Percentiles rank a stretch among this genome's conserved stretches.
These are phyloP conservation scores for Chlamydomonas sp. DNA, from an alignment of 139 green algal genomes.

Conservation along the genomic window DNA sequence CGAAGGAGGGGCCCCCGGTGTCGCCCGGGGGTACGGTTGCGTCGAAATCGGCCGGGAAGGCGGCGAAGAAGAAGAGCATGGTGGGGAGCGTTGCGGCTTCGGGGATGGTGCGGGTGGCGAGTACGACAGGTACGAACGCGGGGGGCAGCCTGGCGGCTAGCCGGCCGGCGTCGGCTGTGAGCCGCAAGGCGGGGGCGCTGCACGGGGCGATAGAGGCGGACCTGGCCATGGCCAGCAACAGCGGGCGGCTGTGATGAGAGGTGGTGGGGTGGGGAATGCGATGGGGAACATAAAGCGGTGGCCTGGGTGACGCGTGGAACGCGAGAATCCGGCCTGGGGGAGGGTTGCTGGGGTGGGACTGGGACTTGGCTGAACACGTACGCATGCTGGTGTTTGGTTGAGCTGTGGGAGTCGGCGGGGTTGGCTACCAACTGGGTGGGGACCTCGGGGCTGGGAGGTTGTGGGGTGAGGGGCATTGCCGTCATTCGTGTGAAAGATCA, in stretches of 20 bases:
- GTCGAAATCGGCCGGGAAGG: background rate
- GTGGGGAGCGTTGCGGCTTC: too few species aligned
- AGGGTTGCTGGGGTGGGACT: too few species aligned
- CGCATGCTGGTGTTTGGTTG: too few species aligned
- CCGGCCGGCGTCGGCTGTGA: conserved; percentile 8
- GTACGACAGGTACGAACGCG: conserved; percentile 5
- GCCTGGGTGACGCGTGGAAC: too few species aligned
- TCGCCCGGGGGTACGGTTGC: background rate
- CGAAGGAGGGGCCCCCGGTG: background rate
- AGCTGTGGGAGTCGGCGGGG: too few species aligned
- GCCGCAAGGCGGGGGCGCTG: background rate
- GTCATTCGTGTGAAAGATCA: too few species aligned
- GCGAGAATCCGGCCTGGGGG: too few species aligned
- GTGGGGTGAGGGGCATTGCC: too few species aligned
- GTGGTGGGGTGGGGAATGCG: background rate
- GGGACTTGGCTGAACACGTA: too few species aligned
- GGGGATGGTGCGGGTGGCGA: background rate
- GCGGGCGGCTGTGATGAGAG: background rate
- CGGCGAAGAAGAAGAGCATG: conserved; percentile 4
- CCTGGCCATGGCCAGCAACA: conserved; percentile 3
- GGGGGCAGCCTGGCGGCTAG: conserved; percentile 35
- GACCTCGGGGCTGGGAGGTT: too few species aligned
- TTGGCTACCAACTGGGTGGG: too few species aligned
- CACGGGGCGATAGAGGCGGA: conserved; percentile 12
- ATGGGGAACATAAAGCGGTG: too few species aligned